Evolutionary conservation across 2,329 filamentous ascomycete species (phyloP).

Genomic region (Fusarium hainanense): DNA sequence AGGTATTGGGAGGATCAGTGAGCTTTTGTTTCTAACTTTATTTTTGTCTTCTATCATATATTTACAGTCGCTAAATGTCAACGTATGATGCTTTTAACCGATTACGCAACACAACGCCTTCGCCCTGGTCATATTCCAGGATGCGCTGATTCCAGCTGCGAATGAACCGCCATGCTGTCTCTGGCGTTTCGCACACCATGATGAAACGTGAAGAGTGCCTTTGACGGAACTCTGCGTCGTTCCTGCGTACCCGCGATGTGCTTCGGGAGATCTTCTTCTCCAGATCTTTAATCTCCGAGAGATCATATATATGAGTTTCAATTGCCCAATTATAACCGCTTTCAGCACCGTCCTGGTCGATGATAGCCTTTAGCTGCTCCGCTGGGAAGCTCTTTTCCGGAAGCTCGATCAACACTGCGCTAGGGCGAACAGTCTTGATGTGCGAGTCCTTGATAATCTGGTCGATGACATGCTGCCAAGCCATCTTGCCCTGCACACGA

Average conservation of each 20-base stretch:
- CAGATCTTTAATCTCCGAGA: constrained; percentile 12
- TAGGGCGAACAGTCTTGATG: constrained; percentile 40
- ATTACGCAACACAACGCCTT: constrained; percentile 28
- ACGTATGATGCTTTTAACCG: constrained; percentile 49
- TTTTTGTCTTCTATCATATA: constrained; percentile 1
- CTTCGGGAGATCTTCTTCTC: not conserved
- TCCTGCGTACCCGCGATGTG: constrained; percentile 13
- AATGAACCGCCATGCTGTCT: constrained; percentile 54
- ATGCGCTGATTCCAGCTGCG: constrained; percentile 55
- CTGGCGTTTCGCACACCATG: constrained; percentile 48
- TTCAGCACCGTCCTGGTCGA: constrained; percentile 21
- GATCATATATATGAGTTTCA: constrained; percentile 21
- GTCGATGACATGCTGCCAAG: constrained; percentile 45
- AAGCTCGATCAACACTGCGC: constrained; percentile 48
- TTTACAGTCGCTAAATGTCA: constrained; percentile 47
- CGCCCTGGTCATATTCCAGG: constrained; percentile 37
- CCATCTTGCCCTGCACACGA: constrained; percentile 37
- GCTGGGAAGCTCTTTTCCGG: constrained; percentile 48
- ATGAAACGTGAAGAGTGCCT: constrained; percentile 48
- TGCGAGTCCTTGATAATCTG: constrained; percentile 39
- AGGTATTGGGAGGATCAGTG: constrained; percentile 4
- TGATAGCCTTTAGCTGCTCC: constrained; percentile 23
- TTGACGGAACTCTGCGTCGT: constrained; percentile 32
- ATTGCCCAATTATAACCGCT: constrained; percentile 29
- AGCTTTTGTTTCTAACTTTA: constrained; percentile 1